A percentile compares a stretch with the other conserved stretches of the same genome.
These are phyloP conservation scores for Cladophialophora chaetospira DNA, from an alignment of 2,329 filamentous ascomycete genomes.

Conservation along the genomic window DNA sequence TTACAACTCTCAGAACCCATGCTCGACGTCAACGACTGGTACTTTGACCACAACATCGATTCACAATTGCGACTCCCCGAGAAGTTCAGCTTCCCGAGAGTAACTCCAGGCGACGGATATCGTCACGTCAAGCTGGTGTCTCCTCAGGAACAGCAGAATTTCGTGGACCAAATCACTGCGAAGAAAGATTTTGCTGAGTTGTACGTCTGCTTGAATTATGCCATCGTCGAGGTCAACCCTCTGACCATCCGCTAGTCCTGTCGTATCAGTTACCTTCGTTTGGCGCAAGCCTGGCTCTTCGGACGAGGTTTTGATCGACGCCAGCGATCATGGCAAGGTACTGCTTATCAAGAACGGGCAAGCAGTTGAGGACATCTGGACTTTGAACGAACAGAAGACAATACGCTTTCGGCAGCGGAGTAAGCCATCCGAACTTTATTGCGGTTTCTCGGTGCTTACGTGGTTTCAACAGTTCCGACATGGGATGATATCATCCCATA, in stretches of 20 bases:
- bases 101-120: constrained; percentile 15
- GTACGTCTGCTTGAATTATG: neutral
- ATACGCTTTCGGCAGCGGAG: constrained; percentile 15
- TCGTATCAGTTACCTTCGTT: constrained; percentile 7
- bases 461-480: neutral
- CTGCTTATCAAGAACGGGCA: constrained; percentile 14
- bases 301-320: constrained; percentile 6
- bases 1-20: constrained; percentile 8
- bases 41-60: constrained; percentile 4
- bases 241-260: constrained; percentile 1
- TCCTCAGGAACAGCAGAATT: constrained; percentile 8
- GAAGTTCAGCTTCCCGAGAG: constrained; percentile 7
- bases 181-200: constrained; percentile 3
- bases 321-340: constrained; percentile 11
- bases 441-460: neutral
- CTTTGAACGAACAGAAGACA: constrained; percentile 12
- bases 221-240: neutral
- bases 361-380: constrained; percentile 19
- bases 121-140: constrained; percentile 18
- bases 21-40: constrained; percentile 2
- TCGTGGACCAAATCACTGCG: neutral
- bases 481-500: constrained; percentile 20
- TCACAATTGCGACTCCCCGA: constrained; percentile 1
- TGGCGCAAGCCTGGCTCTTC: constrained; percentile 2
- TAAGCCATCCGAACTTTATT: constrained; percentile 1